Base-by-base conservation (phyloP, 805 yeast genomes). In the Schwanniomyces yamadae region DNA sequence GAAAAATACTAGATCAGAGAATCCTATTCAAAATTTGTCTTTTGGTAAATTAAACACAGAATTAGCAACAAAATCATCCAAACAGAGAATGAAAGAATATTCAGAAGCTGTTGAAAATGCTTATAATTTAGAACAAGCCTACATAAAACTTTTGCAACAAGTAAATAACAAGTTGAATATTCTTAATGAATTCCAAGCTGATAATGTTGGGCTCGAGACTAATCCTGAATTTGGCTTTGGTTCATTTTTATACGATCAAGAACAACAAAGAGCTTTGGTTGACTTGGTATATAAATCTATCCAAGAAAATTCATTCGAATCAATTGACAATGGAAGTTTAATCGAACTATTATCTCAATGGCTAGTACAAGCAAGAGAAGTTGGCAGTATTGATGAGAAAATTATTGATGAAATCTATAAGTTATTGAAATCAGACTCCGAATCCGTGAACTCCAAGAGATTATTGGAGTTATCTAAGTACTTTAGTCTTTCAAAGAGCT, bases 141-240 rank as follows among this genome's bases (percentile, higher is more conserved):
- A 90, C 63, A 63, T 80, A 46, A 82, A 82, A 55, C 78, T 91
- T 13, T 71, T 90, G 47, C 60, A 73, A 31, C 95, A 89, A 59
- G 69, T 86, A 6, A 82, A 80, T 54, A 61, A 71, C 12, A 56
- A 69, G 6, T 65, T 85, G 42, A 67, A 73, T 34, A 61, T 89
- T 23, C 67, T 84, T 55, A 83, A 87, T 59, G 80, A 80, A 36
- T 75, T 61, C 46, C 49, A 71, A 12, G 67, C 73, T 16, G 61
- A 64, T 23, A 64, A 70, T 28, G 63, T 67, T 34, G 76, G 77
- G 4, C 34, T 40, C 10, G 60, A 63, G 22, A 53, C 78, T 13
- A 75, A 79, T 34, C 98, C 97, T 16, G 97, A 89, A 61, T 90
- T 68, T 54, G 96, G 96, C 6, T 86, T 75, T 48, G 98, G 98